Evolutionary conservation across 2,329 filamentous ascomycete genomes (phyloP).

Genomic region (Pyrenochaeta sp.): DNA sequence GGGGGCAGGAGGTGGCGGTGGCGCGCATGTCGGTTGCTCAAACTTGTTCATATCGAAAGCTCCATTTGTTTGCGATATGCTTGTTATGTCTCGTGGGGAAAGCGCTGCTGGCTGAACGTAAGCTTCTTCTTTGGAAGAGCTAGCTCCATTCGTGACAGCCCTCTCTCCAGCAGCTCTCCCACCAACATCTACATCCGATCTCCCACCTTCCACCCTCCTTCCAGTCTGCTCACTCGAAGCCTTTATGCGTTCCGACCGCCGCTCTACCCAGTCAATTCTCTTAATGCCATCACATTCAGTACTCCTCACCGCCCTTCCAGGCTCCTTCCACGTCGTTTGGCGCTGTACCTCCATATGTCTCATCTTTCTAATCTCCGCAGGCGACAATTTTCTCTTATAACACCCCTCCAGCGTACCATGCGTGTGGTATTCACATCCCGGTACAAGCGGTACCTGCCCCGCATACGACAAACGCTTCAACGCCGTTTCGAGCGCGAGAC

Average conservation of each 20-base stretch:
- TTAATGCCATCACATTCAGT: neutral
- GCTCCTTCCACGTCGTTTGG: neutral
- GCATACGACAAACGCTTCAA: constrained; percentile 1
- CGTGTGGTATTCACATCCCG: constrained; percentile 19
- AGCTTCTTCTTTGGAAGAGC: no score
- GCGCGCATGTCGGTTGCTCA: neutral
- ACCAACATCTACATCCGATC: no score
- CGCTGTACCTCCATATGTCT: neutral
- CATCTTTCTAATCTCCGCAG: neutral
- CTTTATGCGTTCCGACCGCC: neutral
- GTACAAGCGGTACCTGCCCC: neutral
- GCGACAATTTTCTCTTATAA: constrained; percentile 7
- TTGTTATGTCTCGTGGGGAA: no score
- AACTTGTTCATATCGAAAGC: neutral
- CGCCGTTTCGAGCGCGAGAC: constrained; percentile 9
- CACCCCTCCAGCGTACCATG: constrained; percentile 12
- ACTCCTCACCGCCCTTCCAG: neutral
- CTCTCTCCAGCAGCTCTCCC: neutral
- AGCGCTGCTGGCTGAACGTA: no score
- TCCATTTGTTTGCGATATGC: no score
- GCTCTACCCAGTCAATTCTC: neutral
- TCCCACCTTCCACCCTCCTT: neutral
- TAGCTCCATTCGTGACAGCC: neutral
- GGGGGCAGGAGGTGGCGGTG: neutral
- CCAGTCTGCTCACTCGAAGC: neutral